Conservation (phyloP, 495 filamentous ascomycete genomes). For the Neurospora terricola region DNA sequence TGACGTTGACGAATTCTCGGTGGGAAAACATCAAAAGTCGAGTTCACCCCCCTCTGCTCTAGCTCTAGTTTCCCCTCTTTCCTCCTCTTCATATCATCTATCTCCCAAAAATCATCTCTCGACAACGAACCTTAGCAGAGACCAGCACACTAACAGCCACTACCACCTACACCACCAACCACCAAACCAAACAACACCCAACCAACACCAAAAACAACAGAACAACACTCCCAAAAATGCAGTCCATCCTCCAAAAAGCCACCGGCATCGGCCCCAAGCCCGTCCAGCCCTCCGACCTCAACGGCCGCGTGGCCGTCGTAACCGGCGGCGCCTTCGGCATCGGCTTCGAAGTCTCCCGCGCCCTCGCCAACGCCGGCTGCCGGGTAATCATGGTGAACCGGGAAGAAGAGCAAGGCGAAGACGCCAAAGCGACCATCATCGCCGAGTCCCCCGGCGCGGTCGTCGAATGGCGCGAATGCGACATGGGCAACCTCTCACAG, state of each 20-base stretch:
- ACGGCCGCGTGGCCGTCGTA: slow-evolving; percentile 39
- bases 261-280: slow-evolving; percentile 17
- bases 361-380: slow-evolving; percentile 22
- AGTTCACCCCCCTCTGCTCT: no score
- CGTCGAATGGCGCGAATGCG: slow-evolving; percentile 35
- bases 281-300: slow-evolving; percentile 17
- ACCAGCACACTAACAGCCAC: not conserved
- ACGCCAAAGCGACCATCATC: slow-evolving; percentile 26
- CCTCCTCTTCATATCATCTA: not conserved
- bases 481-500: slow-evolving; percentile 30
- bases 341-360: slow-evolving; percentile 39
- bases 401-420: slow-evolving; percentile 30
- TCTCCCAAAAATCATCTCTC: not conserved
- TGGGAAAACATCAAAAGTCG: not conserved
- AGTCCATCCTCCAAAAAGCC: slow-evolving; percentile 17
- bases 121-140: not conserved
- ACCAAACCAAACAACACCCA: not conserved
- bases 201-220: not conserved
- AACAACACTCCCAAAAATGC: slow-evolving; percentile 5
- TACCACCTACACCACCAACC: not conserved
- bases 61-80: no score
- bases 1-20: not conserved
- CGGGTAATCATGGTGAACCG: slow-evolving; percentile 31
- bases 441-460: slow-evolving; percentile 17
- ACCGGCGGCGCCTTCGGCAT: slow-evolving; percentile 48